Base-by-base conservation (phyloP, 306 rosid species). In the Pterocarpus santalinus region DNA sequence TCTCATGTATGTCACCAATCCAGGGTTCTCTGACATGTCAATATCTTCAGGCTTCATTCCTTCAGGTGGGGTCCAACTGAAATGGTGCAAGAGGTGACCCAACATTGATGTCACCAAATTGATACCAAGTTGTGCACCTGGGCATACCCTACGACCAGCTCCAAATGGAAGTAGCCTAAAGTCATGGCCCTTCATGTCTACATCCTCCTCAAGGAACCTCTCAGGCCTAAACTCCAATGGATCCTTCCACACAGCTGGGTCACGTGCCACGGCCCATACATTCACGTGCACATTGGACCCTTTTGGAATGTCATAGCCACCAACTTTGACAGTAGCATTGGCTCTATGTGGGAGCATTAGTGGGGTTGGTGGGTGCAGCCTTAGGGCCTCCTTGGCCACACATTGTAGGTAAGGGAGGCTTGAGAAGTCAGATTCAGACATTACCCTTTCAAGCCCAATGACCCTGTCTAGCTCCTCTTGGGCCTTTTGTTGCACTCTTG, bases 341-440 rank as follows among this genome's bases (percentile, higher is more conserved):
- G 99, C 89, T 5, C 85, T 85, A 82, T 95, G 99, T 3, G 99
- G 99, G 44, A 95, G 93, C 99, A 95, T 91, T 64, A 95, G 64
- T 8, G 99, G 97, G 13, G 99, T 93, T 58, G 99, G 97, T 6
- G 99, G 99, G 87, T 95, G 99, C 67, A 95, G 36, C 77, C 99
- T 73, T 38, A 91, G 0, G 0, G 97, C 92, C 66, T 95, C 99
- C 80, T 95, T 95, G n/a, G 90, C 92, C 2, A 93, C 81, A 43
- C 83, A 81, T 84, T 95, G 99, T 9, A 93, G 85, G 85, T 91
- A 95, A 5, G 92, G 98, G 1, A 93, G 91, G 83, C 56, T 82
- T 4, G 94, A 82, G 87, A 91, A 85, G 69, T 95, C 98, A 3
- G 57, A 22, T 86, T 95, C 98, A 0, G 77, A 71, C 86, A 92